Evolutionary conservation across 371 early-diverging fungal species (phyloP), one percentile per base, ranked within the genome.

Genomic region (Phascolomyces articulosus): DNA sequence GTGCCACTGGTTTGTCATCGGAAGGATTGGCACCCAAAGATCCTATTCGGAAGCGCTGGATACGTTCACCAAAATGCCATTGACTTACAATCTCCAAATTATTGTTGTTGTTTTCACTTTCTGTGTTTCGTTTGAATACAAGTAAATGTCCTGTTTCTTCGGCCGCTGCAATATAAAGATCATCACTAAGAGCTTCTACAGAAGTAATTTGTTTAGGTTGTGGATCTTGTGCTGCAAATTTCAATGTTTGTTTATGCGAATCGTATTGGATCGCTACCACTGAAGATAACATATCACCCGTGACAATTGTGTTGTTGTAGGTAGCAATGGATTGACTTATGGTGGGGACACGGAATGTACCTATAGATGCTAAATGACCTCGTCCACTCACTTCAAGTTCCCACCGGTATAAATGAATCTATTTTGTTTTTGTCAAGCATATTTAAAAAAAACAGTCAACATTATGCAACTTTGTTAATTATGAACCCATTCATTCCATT

Each of bases 1-100:
- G 84, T 11, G 81, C 69, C 70, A 49, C 84, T 18, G 84, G 71
- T 16, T 81, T 80, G 23, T 80, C 79, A 58, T 85, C 86, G 15
- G 79, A 68, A 27, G 83, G 75, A 18, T 88, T 83, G 85, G 91
- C 88, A 0, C 91, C 91, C 68, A 95, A 64, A 9, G 92, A 88
- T 87, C 94, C 97, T 62, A 80, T 81, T 48, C 90, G 77, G 65
- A 96, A 86, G 4, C 88, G 84, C 62, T 93, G 93, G 55, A 98
- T 84, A 29, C 79, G 72, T 59, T 95, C 95, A n/a, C 96, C 96
- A 26, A 95, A 58, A 69, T 95, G 95, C 85, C 87, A 94, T 59
- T 86, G 77, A 40, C 91, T 95, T 55, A 83, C 79, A 18, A 87
- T 80, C 47, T 85, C 84, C 63, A 87, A 67, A 31, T 73, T 76